Percentiles rank a stretch among this genome's conserved stretches.
These are phyloP conservation scores for Kickxella alabastrina DNA, from an alignment of 192 early-diverging fungal species.

Conservation along the genomic window DNA sequence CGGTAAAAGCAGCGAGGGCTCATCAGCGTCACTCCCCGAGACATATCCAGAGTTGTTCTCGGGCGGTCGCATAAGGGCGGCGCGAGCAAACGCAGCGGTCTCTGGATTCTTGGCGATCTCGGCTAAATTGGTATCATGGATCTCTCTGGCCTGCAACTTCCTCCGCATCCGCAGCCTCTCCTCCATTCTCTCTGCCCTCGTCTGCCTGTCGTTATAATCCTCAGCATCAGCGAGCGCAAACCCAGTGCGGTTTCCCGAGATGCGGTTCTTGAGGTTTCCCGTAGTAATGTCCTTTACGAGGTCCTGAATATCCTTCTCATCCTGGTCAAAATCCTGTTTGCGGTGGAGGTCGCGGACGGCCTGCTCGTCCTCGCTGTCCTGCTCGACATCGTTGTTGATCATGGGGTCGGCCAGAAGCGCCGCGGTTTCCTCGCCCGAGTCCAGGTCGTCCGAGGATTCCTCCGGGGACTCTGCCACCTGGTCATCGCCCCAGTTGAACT, in stretches of 20 bases:
- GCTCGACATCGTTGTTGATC: constrained; percentile 30
- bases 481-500: constrained; percentile 36
- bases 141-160: constrained; percentile 26
- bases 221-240: constrained; percentile 34
- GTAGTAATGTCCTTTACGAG: constrained; percentile 42
- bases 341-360: constrained; percentile 40
- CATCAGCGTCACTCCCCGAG: constrained; percentile 14
- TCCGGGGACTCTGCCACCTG: constrained; percentile 9
- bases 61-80: constrained; percentile 42
- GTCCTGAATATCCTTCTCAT: constrained; percentile 33
- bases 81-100: constrained; percentile 51
- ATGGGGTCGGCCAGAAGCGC: constrained; percentile 41
- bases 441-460: constrained; percentile 21
- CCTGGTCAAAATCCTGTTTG: constrained; percentile 31
- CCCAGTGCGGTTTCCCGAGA: neutral
- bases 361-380: constrained; percentile 18
- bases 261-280: constrained; percentile 22
- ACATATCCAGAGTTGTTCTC: neutral
- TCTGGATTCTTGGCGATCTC: constrained; percentile 49
- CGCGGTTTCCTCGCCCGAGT: constrained; percentile 37
- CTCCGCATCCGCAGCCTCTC: constrained; percentile 17
- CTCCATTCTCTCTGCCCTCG: constrained; percentile 45
- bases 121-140: constrained; percentile 36
- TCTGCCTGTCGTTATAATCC: constrained; percentile 44
- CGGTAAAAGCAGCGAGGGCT: neutral